Evolutionary conservation across 1,284 basidiomycete species (phyloP), one percentile per base, ranked within the genome.

Genomic region (Trametes versicolor): DNA sequence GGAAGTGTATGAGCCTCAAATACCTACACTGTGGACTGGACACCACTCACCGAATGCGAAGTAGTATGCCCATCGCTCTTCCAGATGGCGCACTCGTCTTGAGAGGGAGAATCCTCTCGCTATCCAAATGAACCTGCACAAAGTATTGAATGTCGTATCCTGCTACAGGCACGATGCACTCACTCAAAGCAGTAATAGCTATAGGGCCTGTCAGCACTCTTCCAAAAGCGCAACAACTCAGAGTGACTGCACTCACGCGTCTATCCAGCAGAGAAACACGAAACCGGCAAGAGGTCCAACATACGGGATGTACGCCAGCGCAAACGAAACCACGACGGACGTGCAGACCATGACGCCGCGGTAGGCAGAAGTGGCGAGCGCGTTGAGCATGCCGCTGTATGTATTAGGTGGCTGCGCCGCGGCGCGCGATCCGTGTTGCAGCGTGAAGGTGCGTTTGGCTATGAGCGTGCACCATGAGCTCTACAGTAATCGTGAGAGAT

Each of bases 151-250:
- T 32, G 8, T 32, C 29, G 8, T 8, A 32, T 32, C 29, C 29
- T 8, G 29, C 29, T 3, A 3, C 8, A 32, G 29, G 8, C 4
- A 32, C 27, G 19, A 25, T 17, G 37, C 1, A 51, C 91, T 79
- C 73, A 94, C 93, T 95, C 93, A 72, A 94, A 95, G 77, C 90
- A 94, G 76, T 95, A 95, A 75, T 94, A 95, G 55, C 93, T 94
- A 71, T 29, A 34, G 52, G 41, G 32, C 50, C 9, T 32, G 48
- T 48, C 29, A 57, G 53, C 19, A 29, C 15, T 21, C 34, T 21
- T 6, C 29, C 47, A 4, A 4, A 27, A 4, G 17, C 25, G 36
- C 43, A 50, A 4, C 12, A 13, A 0, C 19, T 55, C 51, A 39
- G 56, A 54, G 21, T 21, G 8, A 4, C 17, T 5, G 13, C 2